These are phyloP conservation scores for Escallonia herrerae DNA, from an alignment of 129 eudicot species.

Conservation along the genomic window DNA sequence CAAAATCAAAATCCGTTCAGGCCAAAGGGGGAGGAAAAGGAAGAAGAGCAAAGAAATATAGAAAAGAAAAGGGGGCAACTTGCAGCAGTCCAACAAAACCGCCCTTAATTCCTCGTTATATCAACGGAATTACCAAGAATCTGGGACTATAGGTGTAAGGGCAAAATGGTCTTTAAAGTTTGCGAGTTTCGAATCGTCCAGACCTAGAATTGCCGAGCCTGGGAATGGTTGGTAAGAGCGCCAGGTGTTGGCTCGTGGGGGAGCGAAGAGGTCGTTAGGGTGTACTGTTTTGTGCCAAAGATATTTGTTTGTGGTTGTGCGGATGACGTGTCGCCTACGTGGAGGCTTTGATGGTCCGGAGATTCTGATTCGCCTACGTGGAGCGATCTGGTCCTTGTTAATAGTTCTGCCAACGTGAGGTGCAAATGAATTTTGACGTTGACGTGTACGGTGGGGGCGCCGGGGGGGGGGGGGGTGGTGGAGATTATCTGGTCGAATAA, in stretches of 20 bases:
- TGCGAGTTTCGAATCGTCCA: neutral
- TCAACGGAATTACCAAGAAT: slow-evolving; percentile 18
- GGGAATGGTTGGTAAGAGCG: slow-evolving; percentile 14
- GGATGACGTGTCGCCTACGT: slow-evolving; percentile 12
- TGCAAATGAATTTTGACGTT: no score
- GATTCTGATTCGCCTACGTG: slow-evolving; percentile 23
- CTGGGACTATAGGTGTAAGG: neutral
- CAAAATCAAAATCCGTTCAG: neutral
- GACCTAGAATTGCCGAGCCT: no score
- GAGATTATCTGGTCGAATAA: no score
- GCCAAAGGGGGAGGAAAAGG: neutral
- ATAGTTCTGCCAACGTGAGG: no score
- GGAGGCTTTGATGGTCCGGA: neutral
- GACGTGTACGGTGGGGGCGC: no score
- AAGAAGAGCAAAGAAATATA: neutral
- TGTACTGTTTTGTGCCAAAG: neutral
- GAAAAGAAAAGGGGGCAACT: slow-evolving; percentile 14
- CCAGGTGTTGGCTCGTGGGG: slow-evolving; percentile 19
- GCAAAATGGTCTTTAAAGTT: neutral
- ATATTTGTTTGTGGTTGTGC: slow-evolving; percentile 7
- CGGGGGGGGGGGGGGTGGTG: no score
- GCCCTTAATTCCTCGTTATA: slow-evolving; percentile 12
- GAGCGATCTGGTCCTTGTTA: neutral
- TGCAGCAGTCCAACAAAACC: slow-evolving; percentile 19
- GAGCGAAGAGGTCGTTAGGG: neutral